Evolutionary conservation across 2,329 filamentous ascomycete genomes (phyloP), one percentile per base, ranked within the genome.

Genomic region (Chrysoporthe deuterocubensis): DNA sequence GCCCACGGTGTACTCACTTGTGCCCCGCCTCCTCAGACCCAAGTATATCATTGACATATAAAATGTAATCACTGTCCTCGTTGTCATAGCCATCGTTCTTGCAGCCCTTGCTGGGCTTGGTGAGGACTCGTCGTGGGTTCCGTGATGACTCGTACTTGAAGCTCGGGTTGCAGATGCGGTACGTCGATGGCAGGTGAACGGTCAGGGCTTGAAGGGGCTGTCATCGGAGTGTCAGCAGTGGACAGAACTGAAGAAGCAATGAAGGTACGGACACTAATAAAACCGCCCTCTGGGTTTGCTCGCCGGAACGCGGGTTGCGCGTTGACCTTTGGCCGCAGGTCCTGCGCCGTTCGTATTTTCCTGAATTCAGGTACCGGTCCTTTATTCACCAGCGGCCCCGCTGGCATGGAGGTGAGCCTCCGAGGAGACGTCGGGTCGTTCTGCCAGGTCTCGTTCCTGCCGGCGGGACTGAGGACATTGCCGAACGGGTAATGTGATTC

Each of bases 11-110:
- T 42, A 77, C 89, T 73, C 83, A 94, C 92, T 98, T 99, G 83
- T 99, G 96, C 52, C 96, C 96, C 71, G 95, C 95, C 79, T 99
- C 96, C 80, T 99, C 96, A 16, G 95, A 98, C 11, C 96, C 96
- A 65, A 99, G 84, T 71, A 99, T 99, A 78, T 99, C 96, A 78
- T 99, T 99, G 74, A 99, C 96, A 75, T 98, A 99, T 73, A 99
- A 88, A 75, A 99, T 99, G 77, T 99, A 99, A 77, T 99, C 96
- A 79, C 96, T 98, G 74, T 99, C 96, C 78, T 99, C 96, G 73
- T 99, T 99, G 77, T 99, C 96, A 76, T 96, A 99, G 4, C 96
- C 96, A 81, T 99, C 96, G 76, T 99, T 99, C 85, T 99, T 99
- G 71, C 92, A 89, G 16, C 96, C 96, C 81, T 99, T 99, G 86